Evolutionary conservation across 2,329 filamentous ascomycete genomes (phyloP).

Genomic region (Epichloe coenophiala): DNA sequence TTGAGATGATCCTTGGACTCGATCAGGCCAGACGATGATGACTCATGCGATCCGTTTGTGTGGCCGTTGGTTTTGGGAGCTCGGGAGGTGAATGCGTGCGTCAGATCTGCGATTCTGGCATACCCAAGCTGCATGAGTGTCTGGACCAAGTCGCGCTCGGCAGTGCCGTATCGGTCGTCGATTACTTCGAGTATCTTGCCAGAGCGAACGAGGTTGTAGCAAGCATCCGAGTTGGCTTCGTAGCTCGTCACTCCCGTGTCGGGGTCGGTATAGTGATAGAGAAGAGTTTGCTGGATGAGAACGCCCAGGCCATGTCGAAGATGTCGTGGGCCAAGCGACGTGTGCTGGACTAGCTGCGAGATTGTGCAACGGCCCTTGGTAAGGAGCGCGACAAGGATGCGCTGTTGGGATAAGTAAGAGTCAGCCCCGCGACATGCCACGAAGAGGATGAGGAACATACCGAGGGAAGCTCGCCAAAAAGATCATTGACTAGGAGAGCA

Average conservation of each 20-base stretch:
- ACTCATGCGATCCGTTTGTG: slow-evolving; percentile 20
- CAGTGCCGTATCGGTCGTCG: slow-evolving; percentile 58
- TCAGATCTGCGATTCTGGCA: slow-evolving; percentile 56
- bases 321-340: slow-evolving; percentile 59
- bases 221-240: slow-evolving; percentile 66
- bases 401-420: slow-evolving; percentile 35
- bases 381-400: slow-evolving; percentile 69
- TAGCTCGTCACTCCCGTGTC: slow-evolving; percentile 58
- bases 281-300: slow-evolving; percentile 76
- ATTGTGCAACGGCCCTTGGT: slow-evolving; percentile 66
- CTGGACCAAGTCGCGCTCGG: slow-evolving; percentile 61
- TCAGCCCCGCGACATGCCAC: slow-evolving; percentile 14
- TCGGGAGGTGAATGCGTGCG: slow-evolving; percentile 42
- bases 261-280: slow-evolving; percentile 56
- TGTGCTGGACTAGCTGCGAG: slow-evolving; percentile 54
- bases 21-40: slow-evolving; percentile 22
- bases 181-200: slow-evolving; percentile 72
- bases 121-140: slow-evolving; percentile 67
- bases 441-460: slow-evolving; percentile 33
- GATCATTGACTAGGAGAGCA: slow-evolving; percentile 74
- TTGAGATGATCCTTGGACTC: slow-evolving; percentile 35
- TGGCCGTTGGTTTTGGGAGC: slow-evolving; percentile 21
- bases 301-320: slow-evolving; percentile 71
- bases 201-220: slow-evolving; percentile 69
- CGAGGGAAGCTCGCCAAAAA: slow-evolving; percentile 82